Percentiles rank a stretch among this genome's conserved stretches.
Conservation (phyloP, 2,329 filamentous ascomycete species). For the Arthrobotrys musiformis region DNA sequence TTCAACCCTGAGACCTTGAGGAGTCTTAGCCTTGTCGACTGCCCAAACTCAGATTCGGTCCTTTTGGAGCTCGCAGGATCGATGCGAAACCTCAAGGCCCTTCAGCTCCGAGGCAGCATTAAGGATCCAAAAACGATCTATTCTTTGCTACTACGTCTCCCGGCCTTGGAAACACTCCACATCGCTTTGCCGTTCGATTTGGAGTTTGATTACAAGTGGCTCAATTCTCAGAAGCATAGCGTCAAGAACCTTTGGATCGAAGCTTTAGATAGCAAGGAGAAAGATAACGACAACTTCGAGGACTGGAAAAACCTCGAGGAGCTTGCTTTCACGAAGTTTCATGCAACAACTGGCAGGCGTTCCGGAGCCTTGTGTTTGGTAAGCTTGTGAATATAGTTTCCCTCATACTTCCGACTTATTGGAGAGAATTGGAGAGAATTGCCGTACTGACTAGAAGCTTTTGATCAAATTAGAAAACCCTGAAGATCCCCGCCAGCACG, state of each 20-base stretch:
- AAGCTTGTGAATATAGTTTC: neutral
- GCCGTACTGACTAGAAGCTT: neutral
- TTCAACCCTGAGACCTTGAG: neutral
- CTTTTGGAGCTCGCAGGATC: neutral
- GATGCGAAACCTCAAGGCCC: neutral
- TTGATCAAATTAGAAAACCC: neutral
- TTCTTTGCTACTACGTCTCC: neutral
- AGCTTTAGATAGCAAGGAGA: neutral
- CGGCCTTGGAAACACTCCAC: neutral
- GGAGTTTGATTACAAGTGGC: neutral
- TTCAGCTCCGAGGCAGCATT: conserved; percentile 1
- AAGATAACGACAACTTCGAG: neutral
- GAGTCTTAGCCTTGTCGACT: neutral
- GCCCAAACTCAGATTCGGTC: neutral
- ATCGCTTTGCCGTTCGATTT: neutral
- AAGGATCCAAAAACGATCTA: neutral
- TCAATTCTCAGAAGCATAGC: neutral
- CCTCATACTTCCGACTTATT: neutral
- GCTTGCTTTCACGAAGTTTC: neutral
- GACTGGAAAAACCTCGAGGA: neutral
- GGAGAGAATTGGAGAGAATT: neutral
- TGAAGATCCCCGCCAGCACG: neutral
- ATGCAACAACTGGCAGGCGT: neutral
- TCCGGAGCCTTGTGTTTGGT: neutral
- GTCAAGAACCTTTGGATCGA: conserved; percentile 4